These are phyloP conservation scores for Triticum turgidum DNA, from an alignment of 176 grass and related monocot genomes.

Conservation along the genomic window DNA sequence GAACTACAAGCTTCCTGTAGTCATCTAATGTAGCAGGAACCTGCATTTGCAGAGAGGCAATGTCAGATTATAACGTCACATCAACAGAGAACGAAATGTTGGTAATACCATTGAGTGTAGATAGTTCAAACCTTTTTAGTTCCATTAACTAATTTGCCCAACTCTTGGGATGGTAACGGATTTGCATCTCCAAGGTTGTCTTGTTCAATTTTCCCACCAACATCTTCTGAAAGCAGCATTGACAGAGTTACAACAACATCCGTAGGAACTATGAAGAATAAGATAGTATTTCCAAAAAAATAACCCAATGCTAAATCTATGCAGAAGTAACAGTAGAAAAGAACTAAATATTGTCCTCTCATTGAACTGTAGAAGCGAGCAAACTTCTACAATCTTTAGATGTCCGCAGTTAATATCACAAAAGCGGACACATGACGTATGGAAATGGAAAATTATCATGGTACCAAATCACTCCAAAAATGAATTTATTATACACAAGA, in stretches of 20 bases:
- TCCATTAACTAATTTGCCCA: slow-evolving; percentile 47
- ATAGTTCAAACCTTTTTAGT: slow-evolving; percentile 46
- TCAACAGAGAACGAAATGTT: background rate
- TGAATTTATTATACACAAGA: slow-evolving; percentile 6
- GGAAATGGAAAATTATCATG: background rate
- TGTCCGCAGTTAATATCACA: slow-evolving; percentile 14
- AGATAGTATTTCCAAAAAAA: background rate
- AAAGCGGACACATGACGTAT: background rate
- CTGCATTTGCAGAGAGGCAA: slow-evolving; percentile 33
- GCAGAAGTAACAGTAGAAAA: background rate
- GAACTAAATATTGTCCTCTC: background rate
- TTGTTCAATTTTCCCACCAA: slow-evolving; percentile 43
- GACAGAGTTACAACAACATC: slow-evolving; percentile 1
- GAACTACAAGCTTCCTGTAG: slow-evolving; percentile 65
- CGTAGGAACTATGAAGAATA: background rate
- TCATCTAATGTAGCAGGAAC: slow-evolving; percentile 56
- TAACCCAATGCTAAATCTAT: background rate
- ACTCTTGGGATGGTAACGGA: slow-evolving; percentile 37
- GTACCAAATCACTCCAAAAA: background rate
- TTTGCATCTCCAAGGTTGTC: slow-evolving; percentile 42
- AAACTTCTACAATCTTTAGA: background rate
- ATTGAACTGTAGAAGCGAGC: background rate
- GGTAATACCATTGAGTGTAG: slow-evolving; percentile 1
- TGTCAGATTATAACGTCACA: slow-evolving; percentile 17
- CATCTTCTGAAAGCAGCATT: slow-evolving; percentile 38